A percentile compares a stretch with the other conserved stretches of the same genome.
Conservation (phyloP, 257 asterid genomes). For the Nyctanthes arbortristis region DNA sequence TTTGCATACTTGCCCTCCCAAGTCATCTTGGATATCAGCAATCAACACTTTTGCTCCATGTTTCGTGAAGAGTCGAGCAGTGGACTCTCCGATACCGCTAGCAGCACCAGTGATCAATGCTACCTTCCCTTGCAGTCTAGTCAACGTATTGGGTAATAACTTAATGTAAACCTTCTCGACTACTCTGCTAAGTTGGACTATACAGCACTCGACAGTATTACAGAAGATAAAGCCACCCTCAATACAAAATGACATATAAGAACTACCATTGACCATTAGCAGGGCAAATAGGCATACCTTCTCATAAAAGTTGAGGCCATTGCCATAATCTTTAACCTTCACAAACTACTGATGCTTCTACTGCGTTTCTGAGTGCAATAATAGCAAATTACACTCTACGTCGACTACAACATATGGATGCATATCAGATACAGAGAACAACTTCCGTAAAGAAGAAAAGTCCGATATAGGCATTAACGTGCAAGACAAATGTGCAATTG, state of each 20-base stretch:
- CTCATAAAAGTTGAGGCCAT: background rate
- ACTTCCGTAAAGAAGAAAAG: background rate
- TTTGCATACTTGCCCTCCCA: conserved; percentile 9
- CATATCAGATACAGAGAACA: background rate
- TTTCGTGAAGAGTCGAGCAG: conserved; percentile 8
- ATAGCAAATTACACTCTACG: no score
- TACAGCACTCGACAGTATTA: background rate
- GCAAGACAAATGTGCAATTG: background rate
- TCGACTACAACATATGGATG: background rate
- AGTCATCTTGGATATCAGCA: conserved; percentile 8
- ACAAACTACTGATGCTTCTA: background rate
- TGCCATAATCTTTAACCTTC: background rate
- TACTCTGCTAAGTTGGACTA: background rate
- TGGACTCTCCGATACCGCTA: conserved; percentile 8
- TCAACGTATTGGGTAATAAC: no score
- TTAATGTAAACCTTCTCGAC: no score
- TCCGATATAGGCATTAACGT: background rate
- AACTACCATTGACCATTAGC: background rate
- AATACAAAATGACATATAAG: background rate
- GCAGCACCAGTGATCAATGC: conserved; percentile 22
- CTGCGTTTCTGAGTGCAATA: background rate
- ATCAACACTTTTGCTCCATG: conserved; percentile 14
- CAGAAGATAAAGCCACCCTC: background rate
- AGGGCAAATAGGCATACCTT: background rate
- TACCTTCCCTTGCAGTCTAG: conserved; percentile 19